These are phyloP conservation scores for Pyrus pyrifolia DNA, from an alignment of 306 rosid species.

Conservation along the genomic window DNA sequence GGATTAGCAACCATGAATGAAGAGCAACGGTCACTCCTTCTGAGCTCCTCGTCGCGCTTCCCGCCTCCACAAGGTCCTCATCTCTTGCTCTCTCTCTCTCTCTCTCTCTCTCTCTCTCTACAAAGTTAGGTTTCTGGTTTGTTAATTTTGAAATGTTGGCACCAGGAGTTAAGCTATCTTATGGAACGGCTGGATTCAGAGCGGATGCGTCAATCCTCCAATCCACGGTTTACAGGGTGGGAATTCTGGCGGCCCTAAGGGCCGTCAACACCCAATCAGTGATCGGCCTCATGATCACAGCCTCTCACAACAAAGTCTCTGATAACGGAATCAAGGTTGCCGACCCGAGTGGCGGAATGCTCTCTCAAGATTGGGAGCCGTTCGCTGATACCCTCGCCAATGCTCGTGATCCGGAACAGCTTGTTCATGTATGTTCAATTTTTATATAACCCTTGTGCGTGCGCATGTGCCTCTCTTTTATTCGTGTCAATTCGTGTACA, in stretches of 20 bases:
- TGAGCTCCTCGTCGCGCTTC: slow-evolving; percentile 49
- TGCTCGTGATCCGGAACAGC: slow-evolving; percentile 54
- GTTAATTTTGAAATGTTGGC: background rate
- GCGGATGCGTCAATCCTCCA: slow-evolving; percentile 66
- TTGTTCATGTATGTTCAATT: slow-evolving; percentile 21
- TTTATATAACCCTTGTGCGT: slow-evolving; percentile 7
- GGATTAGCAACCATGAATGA: slow-evolving; percentile 40
- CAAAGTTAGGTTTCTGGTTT: background rate
- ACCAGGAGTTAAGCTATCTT: slow-evolving; percentile 55
- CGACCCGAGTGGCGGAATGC: slow-evolving; percentile 80
- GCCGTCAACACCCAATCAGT: slow-evolving; percentile 52
- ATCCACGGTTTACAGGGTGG: slow-evolving; percentile 60
- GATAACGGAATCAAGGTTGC: slow-evolving; percentile 90
- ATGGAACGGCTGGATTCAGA: slow-evolving; percentile 85
- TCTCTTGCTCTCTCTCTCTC: background rate
- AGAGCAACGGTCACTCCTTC: slow-evolving; percentile 50
- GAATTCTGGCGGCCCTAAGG: slow-evolving; percentile 74
- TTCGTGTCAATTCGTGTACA: background rate
- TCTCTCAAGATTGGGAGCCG: slow-evolving; percentile 89
- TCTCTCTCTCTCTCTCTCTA: background rate
- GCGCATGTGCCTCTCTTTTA: background rate
- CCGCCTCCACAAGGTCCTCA: slow-evolving; percentile 46
- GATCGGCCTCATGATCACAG: slow-evolving; percentile 83
- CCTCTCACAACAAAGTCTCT: slow-evolving; percentile 77
- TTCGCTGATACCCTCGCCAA: slow-evolving; percentile 74